These are phyloP conservation scores for Diaporthe longicolla DNA, from an alignment of 2,329 filamentous ascomycete species.

Conservation along the genomic window DNA sequence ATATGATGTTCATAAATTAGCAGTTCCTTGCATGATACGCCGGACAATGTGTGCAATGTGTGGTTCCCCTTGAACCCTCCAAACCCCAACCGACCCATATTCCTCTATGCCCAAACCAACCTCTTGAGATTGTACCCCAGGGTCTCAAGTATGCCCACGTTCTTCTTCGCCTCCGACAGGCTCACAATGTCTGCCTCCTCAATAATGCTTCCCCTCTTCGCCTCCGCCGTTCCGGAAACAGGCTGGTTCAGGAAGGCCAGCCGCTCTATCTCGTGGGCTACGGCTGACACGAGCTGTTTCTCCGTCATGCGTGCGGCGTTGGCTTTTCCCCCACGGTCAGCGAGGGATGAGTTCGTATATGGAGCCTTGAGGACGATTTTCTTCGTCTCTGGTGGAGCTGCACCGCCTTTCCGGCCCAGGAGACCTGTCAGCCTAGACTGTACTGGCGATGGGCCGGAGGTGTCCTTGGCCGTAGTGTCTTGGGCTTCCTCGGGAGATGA, in stretches of 20 bases:
- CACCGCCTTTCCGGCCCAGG: conserved; percentile 54
- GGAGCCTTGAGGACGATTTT: conserved; percentile 70
- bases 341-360: conserved; percentile 67
- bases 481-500: conserved; percentile 30
- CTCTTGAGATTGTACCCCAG: conserved; percentile 93
- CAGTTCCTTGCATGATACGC: not conserved
- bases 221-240: conserved; percentile 56
- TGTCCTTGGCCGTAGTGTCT: conserved; percentile 1
- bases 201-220: conserved; percentile 61
- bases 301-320: conserved; percentile 63
- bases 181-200: conserved; percentile 82
- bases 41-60: not conserved
- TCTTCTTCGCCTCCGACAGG: conserved; percentile 86
- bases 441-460: conserved; percentile 37
- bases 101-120: conserved; percentile 80
- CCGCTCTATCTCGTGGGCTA: conserved; percentile 83
- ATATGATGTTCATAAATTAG: not conserved
- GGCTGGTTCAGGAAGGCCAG: conserved; percentile 68
- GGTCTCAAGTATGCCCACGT: conserved; percentile 88
- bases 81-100: not conserved
- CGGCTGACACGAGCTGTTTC: conserved; percentile 69
- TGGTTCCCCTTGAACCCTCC: not conserved
- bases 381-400: conserved; percentile 53
- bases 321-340: conserved; percentile 61
- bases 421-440: conserved; percentile 57